These are phyloP conservation scores for Paraphaeosphaeria minitans DNA, from an alignment of 2,329 filamentous ascomycete species.

Conservation along the genomic window DNA sequence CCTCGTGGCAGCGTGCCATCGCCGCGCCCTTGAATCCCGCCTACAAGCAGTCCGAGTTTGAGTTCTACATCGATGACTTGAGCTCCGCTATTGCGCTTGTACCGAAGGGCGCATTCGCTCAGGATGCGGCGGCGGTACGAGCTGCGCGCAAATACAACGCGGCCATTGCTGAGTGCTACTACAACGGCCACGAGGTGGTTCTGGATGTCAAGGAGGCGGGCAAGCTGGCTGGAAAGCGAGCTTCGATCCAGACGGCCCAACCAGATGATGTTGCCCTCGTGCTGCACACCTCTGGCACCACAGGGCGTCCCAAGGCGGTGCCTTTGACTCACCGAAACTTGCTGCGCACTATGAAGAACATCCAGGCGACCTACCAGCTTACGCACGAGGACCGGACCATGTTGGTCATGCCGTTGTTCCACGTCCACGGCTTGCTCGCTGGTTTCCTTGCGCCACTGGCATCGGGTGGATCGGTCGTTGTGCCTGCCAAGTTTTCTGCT, in stretches of 20 bases:
- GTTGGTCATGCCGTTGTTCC: conserved; percentile 90
- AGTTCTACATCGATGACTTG: conserved; percentile 89
- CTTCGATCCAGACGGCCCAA: conserved; percentile 60
- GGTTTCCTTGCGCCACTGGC: conserved; percentile 78
- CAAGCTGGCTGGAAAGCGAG: conserved; percentile 62
- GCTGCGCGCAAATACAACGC: conserved; percentile 80
- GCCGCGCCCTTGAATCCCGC: conserved; percentile 86
- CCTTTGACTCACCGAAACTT: conserved; percentile 82
- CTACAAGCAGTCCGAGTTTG: conserved; percentile 89
- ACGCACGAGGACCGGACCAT: conserved; percentile 75
- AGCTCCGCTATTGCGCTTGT: conserved; percentile 79
- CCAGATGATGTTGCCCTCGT: conserved; percentile 83
- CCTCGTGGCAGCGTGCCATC: conserved; percentile 81
- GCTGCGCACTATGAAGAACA: conserved; percentile 82
- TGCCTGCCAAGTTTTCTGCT: conserved; percentile 80
- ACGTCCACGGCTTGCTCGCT: conserved; percentile 86
- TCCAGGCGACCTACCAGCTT: conserved; percentile 76
- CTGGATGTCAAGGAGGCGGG: conserved; percentile 79
- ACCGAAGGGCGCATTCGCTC: conserved; percentile 70
- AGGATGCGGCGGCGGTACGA: conserved; percentile 72
- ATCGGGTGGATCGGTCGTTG: conserved; percentile 78
- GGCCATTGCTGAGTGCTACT: conserved; percentile 86
- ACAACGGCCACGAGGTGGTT: conserved; percentile 72
- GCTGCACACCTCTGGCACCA: conserved; percentile 83
- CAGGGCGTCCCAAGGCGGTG: conserved; percentile 80